These are phyloP conservation scores for Samsoniella hepiali DNA, from an alignment of 2,329 filamentous ascomycete genomes.

Conservation along the genomic window DNA sequence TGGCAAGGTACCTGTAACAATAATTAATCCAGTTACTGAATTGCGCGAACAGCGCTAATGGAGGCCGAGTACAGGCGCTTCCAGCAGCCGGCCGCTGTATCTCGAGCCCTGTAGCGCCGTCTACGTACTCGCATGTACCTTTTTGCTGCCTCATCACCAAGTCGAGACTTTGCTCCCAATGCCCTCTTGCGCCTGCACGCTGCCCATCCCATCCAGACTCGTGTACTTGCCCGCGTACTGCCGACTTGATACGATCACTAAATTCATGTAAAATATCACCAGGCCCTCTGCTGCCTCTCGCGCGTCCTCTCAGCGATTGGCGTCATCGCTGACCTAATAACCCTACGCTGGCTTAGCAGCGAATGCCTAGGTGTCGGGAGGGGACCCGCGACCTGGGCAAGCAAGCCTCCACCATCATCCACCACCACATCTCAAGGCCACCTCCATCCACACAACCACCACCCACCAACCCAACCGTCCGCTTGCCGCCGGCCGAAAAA, in stretches of 20 bases:
- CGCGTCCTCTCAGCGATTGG: constrained; percentile 27
- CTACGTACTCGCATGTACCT: background rate
- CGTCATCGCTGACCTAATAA: constrained; percentile 39
- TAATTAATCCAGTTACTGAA: too few species aligned
- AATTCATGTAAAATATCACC: background rate
- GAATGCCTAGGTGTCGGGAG: constrained; percentile 2
- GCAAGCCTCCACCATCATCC: constrained; percentile 12
- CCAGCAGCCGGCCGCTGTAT: background rate
- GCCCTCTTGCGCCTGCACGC: background rate
- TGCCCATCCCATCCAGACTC: background rate
- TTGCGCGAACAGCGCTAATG: too few species aligned
- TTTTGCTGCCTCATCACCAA: background rate
- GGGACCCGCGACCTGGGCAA: background rate
- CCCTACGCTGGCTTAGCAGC: constrained; percentile 25
- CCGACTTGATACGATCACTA: background rate
- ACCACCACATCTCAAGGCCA: constrained; percentile 14
- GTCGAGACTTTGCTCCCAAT: background rate
- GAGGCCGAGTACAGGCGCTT: background rate
- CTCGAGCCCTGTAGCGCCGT: constrained; percentile 5
- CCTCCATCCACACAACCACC: constrained; percentile 19
- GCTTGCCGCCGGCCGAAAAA: constrained; percentile 20
- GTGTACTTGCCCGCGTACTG: background rate
- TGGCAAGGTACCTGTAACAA: too few species aligned
- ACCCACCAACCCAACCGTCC: constrained; percentile 19
- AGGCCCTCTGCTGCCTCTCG: too few species aligned